Evolutionary conservation across 2,329 filamentous ascomycete species (phyloP).

Genomic region (Aspergillus hiratsukae): DNA sequence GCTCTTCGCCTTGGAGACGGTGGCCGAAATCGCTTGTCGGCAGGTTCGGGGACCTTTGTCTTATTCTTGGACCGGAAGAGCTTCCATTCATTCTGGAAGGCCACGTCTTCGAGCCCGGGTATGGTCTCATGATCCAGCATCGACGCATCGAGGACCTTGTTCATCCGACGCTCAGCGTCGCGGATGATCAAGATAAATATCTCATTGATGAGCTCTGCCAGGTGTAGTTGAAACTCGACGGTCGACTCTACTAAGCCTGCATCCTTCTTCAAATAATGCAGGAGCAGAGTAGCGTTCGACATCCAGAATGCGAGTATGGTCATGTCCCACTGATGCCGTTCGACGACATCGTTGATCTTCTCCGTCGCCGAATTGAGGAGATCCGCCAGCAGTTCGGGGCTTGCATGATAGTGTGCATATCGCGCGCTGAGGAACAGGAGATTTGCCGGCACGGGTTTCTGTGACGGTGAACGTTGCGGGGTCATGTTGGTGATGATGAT

Average conservation of each 20-base stretch:
- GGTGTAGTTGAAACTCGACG: conserved; percentile 82
- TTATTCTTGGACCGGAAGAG: conserved; percentile 89
- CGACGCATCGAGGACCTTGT: conserved; percentile 87
- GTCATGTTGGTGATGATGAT: conserved; percentile 98
- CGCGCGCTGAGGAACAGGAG: conserved; percentile 92
- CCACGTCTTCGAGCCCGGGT: conserved; percentile 91
- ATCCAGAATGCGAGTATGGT: conserved; percentile 99
- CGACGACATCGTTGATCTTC: conserved; percentile 96
- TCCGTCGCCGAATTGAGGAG: conserved; percentile 84
- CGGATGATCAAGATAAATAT: conserved; percentile 97
- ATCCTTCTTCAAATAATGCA: conserved; percentile 97
- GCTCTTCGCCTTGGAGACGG: conserved; percentile 90
- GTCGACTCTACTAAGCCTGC: conserved; percentile 74
- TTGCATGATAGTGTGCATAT: conserved; percentile 96
- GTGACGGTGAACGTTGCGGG: conserved; percentile 88
- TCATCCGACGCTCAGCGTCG: conserved; percentile 90
- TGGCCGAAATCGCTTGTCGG: conserved; percentile 85
- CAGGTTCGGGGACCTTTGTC: conserved; percentile 75
- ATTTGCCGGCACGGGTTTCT: conserved; percentile 96
- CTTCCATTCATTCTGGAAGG: conserved; percentile 98
- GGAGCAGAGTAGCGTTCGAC: conserved; percentile 88
- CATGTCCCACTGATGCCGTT: conserved; percentile 97
- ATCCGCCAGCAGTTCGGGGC: conserved; percentile 72
- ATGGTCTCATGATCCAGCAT: conserved; percentile 99
- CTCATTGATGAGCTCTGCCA: conserved; percentile 93